phyloP scores from a whole-genome alignment of 441 rosid species.

The Jatropha multifida region DNA sequence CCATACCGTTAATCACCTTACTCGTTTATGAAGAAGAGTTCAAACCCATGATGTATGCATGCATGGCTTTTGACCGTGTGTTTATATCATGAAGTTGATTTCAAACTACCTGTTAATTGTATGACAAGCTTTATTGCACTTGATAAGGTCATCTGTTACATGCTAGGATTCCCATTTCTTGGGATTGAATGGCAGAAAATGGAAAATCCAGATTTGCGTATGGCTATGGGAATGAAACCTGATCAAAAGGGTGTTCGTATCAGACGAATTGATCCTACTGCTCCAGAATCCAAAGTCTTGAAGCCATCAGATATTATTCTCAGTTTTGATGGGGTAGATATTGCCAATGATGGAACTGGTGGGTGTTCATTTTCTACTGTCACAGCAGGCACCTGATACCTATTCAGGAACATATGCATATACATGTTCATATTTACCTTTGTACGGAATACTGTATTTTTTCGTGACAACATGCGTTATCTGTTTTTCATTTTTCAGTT shows the following conservation, averaged over 20 bases:
- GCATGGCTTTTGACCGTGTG: background rate
- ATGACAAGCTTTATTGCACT: conserved; percentile 11
- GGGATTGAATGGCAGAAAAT: conserved; percentile 99
- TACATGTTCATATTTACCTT: background rate
- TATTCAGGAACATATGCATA: background rate
- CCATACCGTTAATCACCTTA: background rate
- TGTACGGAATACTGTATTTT: background rate
- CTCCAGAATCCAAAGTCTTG: conserved; percentile 73
- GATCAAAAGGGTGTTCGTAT: conserved; percentile 92
- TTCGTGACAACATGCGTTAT: background rate
- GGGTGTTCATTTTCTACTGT: conserved; percentile 18
- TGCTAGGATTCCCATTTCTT: conserved; percentile 77
- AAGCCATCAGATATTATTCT: conserved; percentile 86
- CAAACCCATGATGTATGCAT: background rate
- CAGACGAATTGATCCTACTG: conserved; percentile 89
- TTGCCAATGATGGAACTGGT: conserved; percentile 99
- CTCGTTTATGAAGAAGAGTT: background rate
- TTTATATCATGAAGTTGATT: background rate
- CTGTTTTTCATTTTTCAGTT: conserved; percentile 46
- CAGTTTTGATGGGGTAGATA: conserved; percentile 77
- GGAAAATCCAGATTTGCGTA: conserved; percentile 90
- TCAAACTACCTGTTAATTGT: background rate
- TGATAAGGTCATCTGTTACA: background rate
- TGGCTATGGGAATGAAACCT: conserved; percentile 76
- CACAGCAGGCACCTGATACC: background rate